These are phyloP conservation scores for Rhizophagus sp. DNA, from an alignment of 192 early-diverging fungal genomes.

Conservation along the genomic window DNA sequence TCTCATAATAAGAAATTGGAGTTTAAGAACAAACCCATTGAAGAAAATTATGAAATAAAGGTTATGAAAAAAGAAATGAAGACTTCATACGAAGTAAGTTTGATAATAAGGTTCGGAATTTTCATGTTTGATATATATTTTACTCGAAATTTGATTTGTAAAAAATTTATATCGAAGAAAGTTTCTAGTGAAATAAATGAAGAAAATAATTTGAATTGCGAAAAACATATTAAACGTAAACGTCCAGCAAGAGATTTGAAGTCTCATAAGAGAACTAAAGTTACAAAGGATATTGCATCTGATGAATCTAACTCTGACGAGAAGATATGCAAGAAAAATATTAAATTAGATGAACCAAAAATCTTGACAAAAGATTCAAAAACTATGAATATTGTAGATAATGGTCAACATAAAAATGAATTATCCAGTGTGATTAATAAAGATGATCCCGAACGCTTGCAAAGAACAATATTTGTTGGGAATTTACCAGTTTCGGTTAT, in stretches of 20 bases:
- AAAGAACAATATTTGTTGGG: conserved; percentile 92
- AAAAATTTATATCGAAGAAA: too few species aligned
- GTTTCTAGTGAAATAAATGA: too few species aligned
- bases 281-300: conserved; percentile 21
- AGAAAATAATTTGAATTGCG: conserved; percentile 23
- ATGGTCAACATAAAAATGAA: background rate
- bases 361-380: conserved; percentile 7
- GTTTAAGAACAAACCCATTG: too few species aligned
- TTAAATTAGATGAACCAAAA: conserved; percentile 30
- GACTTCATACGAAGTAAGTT: too few species aligned
- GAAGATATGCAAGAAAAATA: conserved; percentile 32
- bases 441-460: conserved; percentile 40
- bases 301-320: conserved; percentile 12
- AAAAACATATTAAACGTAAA: conserved; percentile 24
- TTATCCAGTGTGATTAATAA: background rate
- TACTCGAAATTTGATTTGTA: too few species aligned
- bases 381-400: background rate
- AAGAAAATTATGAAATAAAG: too few species aligned
- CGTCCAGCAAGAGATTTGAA: background rate
- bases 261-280: conserved; percentile 3
- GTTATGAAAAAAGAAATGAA: too few species aligned
- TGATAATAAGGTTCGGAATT: too few species aligned
- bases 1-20: too few species aligned
- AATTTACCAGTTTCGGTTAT: conserved; percentile 76
- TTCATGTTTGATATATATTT: too few species aligned